Base-by-base conservation (phyloP, 352 stramenopile species). In the Phytophthora cryptogea region DNA sequence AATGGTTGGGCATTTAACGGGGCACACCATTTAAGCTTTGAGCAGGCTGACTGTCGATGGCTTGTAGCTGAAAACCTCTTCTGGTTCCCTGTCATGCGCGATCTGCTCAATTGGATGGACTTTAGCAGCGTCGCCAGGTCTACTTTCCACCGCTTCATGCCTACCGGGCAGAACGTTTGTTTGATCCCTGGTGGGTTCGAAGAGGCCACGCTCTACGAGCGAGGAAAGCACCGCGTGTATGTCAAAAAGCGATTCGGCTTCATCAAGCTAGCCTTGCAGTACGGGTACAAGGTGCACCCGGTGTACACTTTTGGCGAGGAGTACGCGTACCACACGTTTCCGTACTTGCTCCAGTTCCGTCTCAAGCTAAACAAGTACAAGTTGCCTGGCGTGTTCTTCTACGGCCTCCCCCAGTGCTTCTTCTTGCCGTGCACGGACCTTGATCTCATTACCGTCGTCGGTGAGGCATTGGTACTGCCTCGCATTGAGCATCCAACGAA, bases 251-350 rank as follows among this genome's bases (percentile, higher is more conserved):
- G 93, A 23, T 89, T 88, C 32, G 94, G 94, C 3, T 98, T 98
- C 72, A 86, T 98, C 65, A 96, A 96, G 57, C 78, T 97, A 23
- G 90, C 79, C 42, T 72, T 98, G 11, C 80, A 97, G 63, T 73
- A 91, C 63, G 92, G 93, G 23, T 96, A 94, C 72, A 92, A 84
- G 37, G 74, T 97, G 30, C 69, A 86, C 42, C 89, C 92, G 4
- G 86, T 86, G 3, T 98, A 97, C 72, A 94, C 83, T 11, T 98
- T 98, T 68, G 92, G 90, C 11, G 94, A 98, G 65, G 83, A 88
- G 50, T 59, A 84, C 47, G 83, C 86, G 20, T 98, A 89, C 63
- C 70, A 82, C 35, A 85, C 95, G 47, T 70, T 96, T 27, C 80
- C 92, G 43, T 87, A 85, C 39, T 61, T 87, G 3, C 85, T 89